Percentiles rank a stretch among this genome's conserved stretches.
Conservation (phyloP, 2,329 filamentous ascomycete genomes). For the Xylaria sp. region DNA sequence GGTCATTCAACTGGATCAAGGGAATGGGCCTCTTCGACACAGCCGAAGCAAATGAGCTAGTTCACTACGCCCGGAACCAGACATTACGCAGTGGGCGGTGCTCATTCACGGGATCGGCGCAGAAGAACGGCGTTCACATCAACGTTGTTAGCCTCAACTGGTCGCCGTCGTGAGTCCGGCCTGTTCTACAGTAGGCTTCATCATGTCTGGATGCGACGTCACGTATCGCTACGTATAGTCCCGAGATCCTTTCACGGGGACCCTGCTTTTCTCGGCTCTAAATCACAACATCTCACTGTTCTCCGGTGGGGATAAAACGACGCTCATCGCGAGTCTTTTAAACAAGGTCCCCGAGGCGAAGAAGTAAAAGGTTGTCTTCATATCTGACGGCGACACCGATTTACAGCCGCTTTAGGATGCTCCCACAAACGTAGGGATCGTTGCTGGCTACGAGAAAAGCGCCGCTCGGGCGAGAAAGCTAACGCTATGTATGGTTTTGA, state of each 20-base stretch:
- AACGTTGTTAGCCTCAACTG: constrained; percentile 34
- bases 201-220: constrained; percentile 19
- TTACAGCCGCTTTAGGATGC: constrained; percentile 27
- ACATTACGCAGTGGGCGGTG: constrained; percentile 34
- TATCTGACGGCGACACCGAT: constrained; percentile 31
- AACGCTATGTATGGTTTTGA: constrained; percentile 33
- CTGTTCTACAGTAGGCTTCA: constrained; percentile 27
- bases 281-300: constrained; percentile 26
- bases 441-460: constrained; percentile 27
- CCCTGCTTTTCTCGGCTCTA: constrained; percentile 19
- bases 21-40: constrained; percentile 33
- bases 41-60: constrained; percentile 16
- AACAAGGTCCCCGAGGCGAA: background rate
- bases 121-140: constrained; percentile 15
- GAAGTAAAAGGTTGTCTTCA: constrained; percentile 26
- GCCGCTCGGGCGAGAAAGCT: constrained; percentile 19
- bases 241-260: constrained; percentile 27
- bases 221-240: constrained; percentile 26
- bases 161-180: constrained; percentile 31
- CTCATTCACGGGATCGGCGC: constrained; percentile 26
- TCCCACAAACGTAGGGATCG: constrained; percentile 33
- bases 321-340: constrained; percentile 12
- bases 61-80: constrained; percentile 25
- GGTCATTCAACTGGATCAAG: constrained; percentile 29
- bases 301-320: constrained; percentile 29